These are phyloP conservation scores for Gaeumannomyces sp. DNA, from an alignment of 2,329 filamentous ascomycete genomes.

Conservation along the genomic window DNA sequence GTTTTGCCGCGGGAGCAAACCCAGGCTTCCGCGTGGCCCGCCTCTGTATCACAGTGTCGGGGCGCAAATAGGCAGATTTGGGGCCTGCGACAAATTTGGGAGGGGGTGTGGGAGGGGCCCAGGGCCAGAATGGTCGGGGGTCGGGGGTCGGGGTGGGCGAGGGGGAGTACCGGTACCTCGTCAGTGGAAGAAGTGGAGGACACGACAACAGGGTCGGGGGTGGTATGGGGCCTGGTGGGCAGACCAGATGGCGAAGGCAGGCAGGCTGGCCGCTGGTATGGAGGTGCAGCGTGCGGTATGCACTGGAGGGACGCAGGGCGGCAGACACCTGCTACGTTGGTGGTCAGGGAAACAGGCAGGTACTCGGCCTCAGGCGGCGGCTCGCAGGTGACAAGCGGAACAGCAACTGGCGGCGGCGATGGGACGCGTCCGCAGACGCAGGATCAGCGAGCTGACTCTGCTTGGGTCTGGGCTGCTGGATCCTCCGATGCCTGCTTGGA, in stretches of 20 bases:
- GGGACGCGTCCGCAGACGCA: not conserved
- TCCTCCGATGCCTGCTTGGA: not conserved
- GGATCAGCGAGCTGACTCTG: not conserved
- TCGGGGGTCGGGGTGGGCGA: slow-evolving; percentile 1
- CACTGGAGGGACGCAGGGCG: not conserved
- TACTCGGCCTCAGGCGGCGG: not conserved
- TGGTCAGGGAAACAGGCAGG: not conserved
- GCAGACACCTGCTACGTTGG: not conserved
- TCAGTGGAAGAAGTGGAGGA: slow-evolving; percentile 1
- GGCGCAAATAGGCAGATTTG: slow-evolving; percentile 27
- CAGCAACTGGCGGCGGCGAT: not conserved
- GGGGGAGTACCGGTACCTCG: not conserved
- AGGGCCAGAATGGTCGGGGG: slow-evolving; percentile 11
- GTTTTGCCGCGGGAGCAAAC: slow-evolving; percentile 25
- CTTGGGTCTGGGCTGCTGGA: no score
- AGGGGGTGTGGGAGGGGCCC: slow-evolving; percentile 12
- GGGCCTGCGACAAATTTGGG: slow-evolving; percentile 26
- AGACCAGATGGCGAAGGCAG: not conserved
- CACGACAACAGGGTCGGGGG: not conserved
- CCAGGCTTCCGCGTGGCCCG: slow-evolving; percentile 26
- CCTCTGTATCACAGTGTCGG: slow-evolving; percentile 30
- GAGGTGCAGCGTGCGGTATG: not conserved
- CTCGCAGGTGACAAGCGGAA: not conserved
- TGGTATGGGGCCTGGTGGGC: not conserved
- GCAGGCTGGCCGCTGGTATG: not conserved